A percentile compares a stretch with the other conserved stretches of the same genome.
phyloP scores from a whole-genome alignment of 2,329 filamentous ascomycete species.

The Aphanocladium album region DNA sequence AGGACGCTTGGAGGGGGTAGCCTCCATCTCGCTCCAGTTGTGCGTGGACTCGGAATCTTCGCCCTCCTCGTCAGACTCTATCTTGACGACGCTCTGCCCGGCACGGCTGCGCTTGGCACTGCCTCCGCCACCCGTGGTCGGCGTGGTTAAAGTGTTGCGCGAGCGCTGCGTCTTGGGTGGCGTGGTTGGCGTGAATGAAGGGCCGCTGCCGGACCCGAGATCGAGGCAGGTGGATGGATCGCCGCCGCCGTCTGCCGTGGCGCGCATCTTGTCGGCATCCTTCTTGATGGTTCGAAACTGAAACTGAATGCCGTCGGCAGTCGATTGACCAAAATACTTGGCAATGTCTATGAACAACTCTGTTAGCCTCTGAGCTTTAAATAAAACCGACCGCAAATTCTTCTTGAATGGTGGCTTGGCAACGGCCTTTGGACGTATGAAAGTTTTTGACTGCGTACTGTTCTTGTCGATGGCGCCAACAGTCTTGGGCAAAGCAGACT shows the following conservation, averaged over 20 bases:
- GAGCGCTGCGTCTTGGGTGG: conserved; percentile 23
- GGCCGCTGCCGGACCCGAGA: conserved; percentile 21
- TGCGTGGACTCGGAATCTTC: conserved; percentile 22
- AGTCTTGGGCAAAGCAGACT: conserved; percentile 31
- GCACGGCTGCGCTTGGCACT: conserved; percentile 10
- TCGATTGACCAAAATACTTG: conserved; percentile 56
- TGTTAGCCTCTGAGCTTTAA: neutral
- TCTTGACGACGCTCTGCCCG: conserved; percentile 16
- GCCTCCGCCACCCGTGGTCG: conserved; percentile 22
- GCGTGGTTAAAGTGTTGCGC: conserved; percentile 14
- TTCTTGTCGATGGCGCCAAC: conserved; percentile 35
- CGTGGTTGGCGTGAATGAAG: conserved; percentile 24
- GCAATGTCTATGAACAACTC: conserved; percentile 45
- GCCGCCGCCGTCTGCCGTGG: conserved; percentile 38
- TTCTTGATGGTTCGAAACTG: conserved; percentile 54
- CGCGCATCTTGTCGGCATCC: conserved; percentile 44
- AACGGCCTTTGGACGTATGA: neutral
- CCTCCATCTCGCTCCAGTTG: conserved; percentile 28
- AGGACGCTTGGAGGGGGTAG: conserved; percentile 33
- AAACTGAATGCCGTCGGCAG: conserved; percentile 52
- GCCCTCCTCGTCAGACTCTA: conserved; percentile 20
- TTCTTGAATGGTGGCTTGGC: neutral
- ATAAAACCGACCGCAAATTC: neutral
- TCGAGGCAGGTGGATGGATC: conserved; percentile 40
- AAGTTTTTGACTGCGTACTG: conserved; percentile 30